Evolutionary conservation across 2,329 filamentous ascomycete species (phyloP).

Genomic region (Exophiala calicioides): DNA sequence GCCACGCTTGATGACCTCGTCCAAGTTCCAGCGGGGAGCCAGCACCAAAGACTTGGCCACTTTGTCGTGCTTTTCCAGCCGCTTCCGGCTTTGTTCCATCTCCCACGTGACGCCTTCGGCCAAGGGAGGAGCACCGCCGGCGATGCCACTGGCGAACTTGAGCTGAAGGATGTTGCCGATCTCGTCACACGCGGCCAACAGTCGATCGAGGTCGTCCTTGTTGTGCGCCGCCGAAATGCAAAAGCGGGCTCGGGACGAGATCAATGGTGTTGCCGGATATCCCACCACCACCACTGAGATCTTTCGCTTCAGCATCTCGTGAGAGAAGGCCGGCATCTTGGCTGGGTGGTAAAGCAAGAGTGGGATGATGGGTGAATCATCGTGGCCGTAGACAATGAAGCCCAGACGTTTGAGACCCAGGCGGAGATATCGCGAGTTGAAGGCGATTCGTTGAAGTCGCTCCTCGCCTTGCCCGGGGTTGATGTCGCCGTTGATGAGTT

Average conservation of each 20-base stretch:
- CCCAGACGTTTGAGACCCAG: constrained; percentile 95
- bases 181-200: constrained; percentile 84
- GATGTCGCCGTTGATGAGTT: constrained; percentile 85
- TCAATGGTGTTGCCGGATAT: constrained; percentile 92
- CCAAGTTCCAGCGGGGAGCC: constrained; percentile 76
- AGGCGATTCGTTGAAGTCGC: constrained; percentile 89
- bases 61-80: constrained; percentile 51
- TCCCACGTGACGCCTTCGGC: constrained; percentile 70
- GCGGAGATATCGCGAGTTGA: constrained; percentile 98
- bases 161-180: constrained; percentile 88
- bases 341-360: constrained; percentile 95
- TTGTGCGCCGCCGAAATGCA: constrained; percentile 95
- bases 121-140: constrained; percentile 78
- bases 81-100: constrained; percentile 68
- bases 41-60: constrained; percentile 46
- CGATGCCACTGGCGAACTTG: constrained; percentile 95
- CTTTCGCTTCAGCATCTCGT: constrained; percentile 97
- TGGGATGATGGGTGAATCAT: constrained; percentile 96
- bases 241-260: constrained; percentile 92
- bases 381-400: constrained; percentile 94
- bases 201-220: constrained; percentile 93
- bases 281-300: constrained; percentile 97
- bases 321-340: constrained; percentile 97
- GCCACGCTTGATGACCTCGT: constrained; percentile 72
- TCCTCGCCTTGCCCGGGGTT: constrained; percentile 91